Conservation (phyloP, 225 moss, liverwort and hornwort species). For the Anthoceros angustus region DNA sequence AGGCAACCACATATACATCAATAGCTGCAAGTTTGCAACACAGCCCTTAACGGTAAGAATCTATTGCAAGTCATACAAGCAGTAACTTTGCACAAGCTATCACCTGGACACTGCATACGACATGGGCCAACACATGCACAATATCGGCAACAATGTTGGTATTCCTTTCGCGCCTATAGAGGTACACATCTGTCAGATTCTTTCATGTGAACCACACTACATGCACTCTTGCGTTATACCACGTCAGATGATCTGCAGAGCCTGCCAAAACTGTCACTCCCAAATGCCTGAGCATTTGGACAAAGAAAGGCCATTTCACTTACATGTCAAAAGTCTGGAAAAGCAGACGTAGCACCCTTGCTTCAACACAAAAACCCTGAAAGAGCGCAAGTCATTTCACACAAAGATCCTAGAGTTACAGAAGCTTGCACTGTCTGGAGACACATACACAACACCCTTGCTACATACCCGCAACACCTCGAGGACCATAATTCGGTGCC, state of each 20-base stretch:
- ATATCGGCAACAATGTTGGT: conserved; percentile 76
- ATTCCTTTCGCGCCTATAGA: conserved; percentile 44
- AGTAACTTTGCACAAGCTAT: background rate
- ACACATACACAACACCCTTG: too few species aligned
- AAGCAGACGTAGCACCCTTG: conserved; percentile 79
- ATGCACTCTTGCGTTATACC: background rate
- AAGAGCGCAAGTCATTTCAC: background rate
- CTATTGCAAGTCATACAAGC: too few species aligned
- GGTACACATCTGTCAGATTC: conserved; percentile 11
- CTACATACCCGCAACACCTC: conserved; percentile 62
- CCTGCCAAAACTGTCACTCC: background rate
- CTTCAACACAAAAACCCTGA: conserved; percentile 89
- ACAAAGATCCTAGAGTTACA: too few species aligned
- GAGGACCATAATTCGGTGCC: conserved; percentile 96
- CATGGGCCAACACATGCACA: conserved; percentile 61
- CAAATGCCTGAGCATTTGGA: too few species aligned
- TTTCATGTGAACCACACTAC: background rate
- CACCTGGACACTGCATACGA: conserved; percentile 80
- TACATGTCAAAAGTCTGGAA: conserved; percentile 95
- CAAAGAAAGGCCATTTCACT: background rate
- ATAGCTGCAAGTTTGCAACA: too few species aligned
- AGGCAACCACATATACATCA: too few species aligned
- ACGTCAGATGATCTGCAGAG: background rate
- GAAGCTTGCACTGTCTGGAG: too few species aligned
- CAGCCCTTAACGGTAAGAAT: too few species aligned